These are phyloP conservation scores for Sphaerobolus stellatus DNA, from an alignment of 1,284 basidiomycete species.

Conservation along the genomic window DNA sequence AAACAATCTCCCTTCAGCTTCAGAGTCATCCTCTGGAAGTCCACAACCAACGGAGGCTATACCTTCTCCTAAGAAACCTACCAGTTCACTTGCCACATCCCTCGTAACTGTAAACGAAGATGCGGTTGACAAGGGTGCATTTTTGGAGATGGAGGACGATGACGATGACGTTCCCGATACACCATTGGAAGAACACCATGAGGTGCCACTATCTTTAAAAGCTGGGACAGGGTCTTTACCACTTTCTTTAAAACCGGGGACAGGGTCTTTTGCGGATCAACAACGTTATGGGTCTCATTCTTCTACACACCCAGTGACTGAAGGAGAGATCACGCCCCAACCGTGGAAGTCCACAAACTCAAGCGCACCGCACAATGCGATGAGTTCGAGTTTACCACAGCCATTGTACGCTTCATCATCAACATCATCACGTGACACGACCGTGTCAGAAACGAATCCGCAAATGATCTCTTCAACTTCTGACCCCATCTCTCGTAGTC, in stretches of 20 bases:
- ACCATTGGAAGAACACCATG: neutral
- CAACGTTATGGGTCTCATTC: too few species aligned
- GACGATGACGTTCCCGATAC: conserved; percentile 3
- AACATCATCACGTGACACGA: neutral
- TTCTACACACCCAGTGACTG: too few species aligned
- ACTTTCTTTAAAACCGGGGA: too few species aligned
- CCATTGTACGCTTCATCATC: too few species aligned
- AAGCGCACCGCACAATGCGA: neutral
- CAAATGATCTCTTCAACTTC: neutral
- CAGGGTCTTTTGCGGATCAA: too few species aligned
- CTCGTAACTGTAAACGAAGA: too few species aligned
- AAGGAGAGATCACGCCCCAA: neutral
- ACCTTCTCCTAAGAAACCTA: neutral
- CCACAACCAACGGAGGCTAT: neutral
- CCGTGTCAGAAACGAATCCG: neutral
- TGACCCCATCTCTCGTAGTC: neutral
- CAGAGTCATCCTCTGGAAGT: too few species aligned
- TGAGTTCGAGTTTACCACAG: neutral
- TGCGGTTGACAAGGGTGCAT: conserved; percentile 2
- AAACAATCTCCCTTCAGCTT: too few species aligned
- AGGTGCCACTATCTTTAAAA: too few species aligned
- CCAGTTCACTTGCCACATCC: too few species aligned
- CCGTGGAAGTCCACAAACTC: neutral
- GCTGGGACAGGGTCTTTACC: too few species aligned
- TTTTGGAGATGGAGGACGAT: conserved; percentile 10